Evolutionary conservation across 805 yeast genomes (phyloP), one percentile per base, ranked within the genome.

Genomic region (Starmerella floricola): DNA sequence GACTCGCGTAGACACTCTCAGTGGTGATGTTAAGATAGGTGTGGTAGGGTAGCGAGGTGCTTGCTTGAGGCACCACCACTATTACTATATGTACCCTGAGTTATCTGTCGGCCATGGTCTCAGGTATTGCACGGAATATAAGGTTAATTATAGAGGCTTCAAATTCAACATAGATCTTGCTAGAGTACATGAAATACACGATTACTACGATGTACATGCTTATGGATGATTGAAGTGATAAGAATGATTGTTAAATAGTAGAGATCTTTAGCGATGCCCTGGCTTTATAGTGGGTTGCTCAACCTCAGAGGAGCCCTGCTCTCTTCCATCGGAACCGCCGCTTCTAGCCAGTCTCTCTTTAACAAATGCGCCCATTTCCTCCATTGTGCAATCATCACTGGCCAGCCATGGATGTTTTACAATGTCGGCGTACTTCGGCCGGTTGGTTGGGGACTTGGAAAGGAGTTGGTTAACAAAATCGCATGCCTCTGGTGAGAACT

Each of bases 391-490:
- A 15, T 63, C 64, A 27, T 62, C 67, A 32, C 67, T 65, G 23
- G 65, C 58, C 45, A 91, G 64, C 97, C 98, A 91, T 3, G 91
- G 91, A 57, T 84, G 94, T 28, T 72, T 66, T 41, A 87, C 64
- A 42, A 91, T 69, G 40, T 78, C 72, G 2, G 76, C 72, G 59
- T 91, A 91, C 2, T 78, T 73, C 15, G 96, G 95, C 52, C 98
- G 73, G 46, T 73, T 65, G 23, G 74, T 73, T 1, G 98, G 94
- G 42, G 73, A 72, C 62, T 88, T 91, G 54, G 78, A 77, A 43
- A 91, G 66, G 62, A 70, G 63, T 45, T 74, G 70, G 11, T 68
- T 67, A 10, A 88, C 94, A 60, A 91, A 91, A 49, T 77, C 74
- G 53, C 76, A 79, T 0, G 96, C 97, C 39, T 78, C 79, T n/a